Evolutionary conservation across 2,329 filamentous ascomycete species (phyloP), one percentile per base, ranked within the genome.

Genomic region (Penicillium sumatraense): DNA sequence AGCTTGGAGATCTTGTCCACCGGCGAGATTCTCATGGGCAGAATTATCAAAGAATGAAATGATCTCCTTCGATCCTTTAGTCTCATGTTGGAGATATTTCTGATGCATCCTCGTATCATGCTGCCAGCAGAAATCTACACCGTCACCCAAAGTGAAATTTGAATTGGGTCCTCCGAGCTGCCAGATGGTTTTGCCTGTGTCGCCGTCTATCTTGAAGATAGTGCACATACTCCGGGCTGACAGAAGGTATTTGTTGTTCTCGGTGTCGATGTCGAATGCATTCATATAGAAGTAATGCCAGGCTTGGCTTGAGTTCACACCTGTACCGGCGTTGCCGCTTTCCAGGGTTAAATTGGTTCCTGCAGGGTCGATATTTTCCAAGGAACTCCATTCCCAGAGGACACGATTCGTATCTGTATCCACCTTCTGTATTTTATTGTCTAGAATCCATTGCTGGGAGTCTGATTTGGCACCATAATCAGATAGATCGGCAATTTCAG

Each of bases 281-380:
- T 58, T 58, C 56, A 58, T 58, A 14, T 58, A 58, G 38, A 58
- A 58, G 24, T 58, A 58, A 49, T 58, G 56, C 56, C 56, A 58
- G 7, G 48, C 56, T 40, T 58, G 56, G 18, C 51, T 54, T 5
- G 56, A 58, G 21, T 58, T 58, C 49, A 42, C 42, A 10, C 56
- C 56, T 5, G 54, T 40, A 14, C 52, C 56, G 11, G 56, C 56
- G 20, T 58, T 58, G 7, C 56, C 56, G 23, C 56, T 55, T 42
- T 52, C 18, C 3, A 53, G 41, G 2, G 54, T 57, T 3, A 57
- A 11, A 14, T 57, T 57, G 14, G 54, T 57, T 2, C 46, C 46
- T 36, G 40, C 40, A 20, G 54, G 54, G 20, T 57, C 41, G 38
- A 57, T 44, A 40, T 57, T 50, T 29, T 57, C 52, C 21, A 58